Conservation (phyloP, 2,329 filamentous ascomycete species). For the Paecilomyces dactylethromorphus region DNA sequence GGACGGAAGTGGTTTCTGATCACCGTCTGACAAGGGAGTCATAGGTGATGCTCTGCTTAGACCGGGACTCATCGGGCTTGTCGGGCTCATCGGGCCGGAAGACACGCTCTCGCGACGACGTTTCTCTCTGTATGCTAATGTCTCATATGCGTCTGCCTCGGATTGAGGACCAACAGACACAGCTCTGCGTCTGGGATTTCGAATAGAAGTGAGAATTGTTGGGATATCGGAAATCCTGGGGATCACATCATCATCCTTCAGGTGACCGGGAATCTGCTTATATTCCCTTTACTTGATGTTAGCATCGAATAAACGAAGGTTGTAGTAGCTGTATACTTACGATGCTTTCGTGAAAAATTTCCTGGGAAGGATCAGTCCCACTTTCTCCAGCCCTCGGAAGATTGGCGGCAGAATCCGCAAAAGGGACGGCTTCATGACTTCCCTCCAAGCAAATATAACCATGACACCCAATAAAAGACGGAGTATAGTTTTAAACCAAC, state of each 20-base stretch:
- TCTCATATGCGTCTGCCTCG: conserved; percentile 92
- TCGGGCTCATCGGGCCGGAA: conserved; percentile 15
- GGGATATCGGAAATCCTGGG: conserved; percentile 85
- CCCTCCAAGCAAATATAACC: conserved; percentile 83
- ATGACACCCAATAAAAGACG: conserved; percentile 75
- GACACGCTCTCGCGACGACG: conserved; percentile 55
- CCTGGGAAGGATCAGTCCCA: conserved; percentile 72
- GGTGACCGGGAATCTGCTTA: conserved; percentile 66
- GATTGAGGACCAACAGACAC: conserved; percentile 92
- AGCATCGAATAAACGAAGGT: conserved; percentile 22
- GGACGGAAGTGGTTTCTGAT: conserved; percentile 6
- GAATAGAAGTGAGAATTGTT: conserved; percentile 71
- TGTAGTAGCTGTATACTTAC: conserved; percentile 29
- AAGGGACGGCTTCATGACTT: conserved; percentile 76
- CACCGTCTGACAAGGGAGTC: conserved; percentile 11
- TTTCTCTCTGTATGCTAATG: conserved; percentile 80
- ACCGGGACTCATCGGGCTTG: too few relatives aligned
- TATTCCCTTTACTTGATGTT: conserved; percentile 52
- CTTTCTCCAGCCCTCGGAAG: conserved; percentile 76
- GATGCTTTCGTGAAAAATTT: conserved; percentile 88
- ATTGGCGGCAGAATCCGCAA: conserved; percentile 74
- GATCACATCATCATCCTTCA: conserved; percentile 79
- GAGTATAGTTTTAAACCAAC: conserved; percentile 55
- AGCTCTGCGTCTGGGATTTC: conserved; percentile 69
- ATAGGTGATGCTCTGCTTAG: conserved; percentile 15